Evolutionary conservation across 1,284 basidiomycete species (phyloP), one percentile per base, ranked within the genome.

Genomic region (Ceratobasidium sp.): DNA sequence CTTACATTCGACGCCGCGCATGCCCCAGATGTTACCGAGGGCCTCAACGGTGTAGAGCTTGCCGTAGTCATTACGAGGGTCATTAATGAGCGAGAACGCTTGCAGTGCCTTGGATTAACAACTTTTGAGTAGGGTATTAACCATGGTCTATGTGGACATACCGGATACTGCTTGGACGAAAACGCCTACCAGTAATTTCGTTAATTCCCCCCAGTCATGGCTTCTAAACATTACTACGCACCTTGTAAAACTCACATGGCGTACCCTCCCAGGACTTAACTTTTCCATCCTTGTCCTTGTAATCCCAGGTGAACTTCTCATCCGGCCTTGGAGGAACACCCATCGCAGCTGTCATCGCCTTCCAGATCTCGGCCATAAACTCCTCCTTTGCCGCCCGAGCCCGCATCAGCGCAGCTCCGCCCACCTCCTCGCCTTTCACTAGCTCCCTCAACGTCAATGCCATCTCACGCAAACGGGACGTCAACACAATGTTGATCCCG

Each of bases 1-100:
- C 90, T 81, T 79, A 94, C 93, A 96, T 53, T 90, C 86, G 39
- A 98, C 91, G 8, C 90, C 87, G 0, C 92, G 87, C 5, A 89
- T 94, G 76, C 92, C 93, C 90, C 92, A 95, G 48, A 98, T 85
- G 80, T 98, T 98, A 11, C 96, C 95, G 59, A 98, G 89, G 77
- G 92, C 91, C 79, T 96, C 91, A 39, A 98, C 94, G 5, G 94
- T 94, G 84, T 97, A 97, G n/a, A 97, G 86, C 82, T 90, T 91
- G 75, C 86, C 87, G 80, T 91, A 93, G 22, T 86, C 85, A 80
- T 98, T 96, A 39, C 96, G 88, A 19, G 97, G 96, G 81, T 98
- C 96, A 80, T 98, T 92, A 83, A 98, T 96, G 46, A 98, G 87
- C 63, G 95, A 97, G 85, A 98, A 96, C 7, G 87, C 90, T 49